phyloP scores from a whole-genome alignment of 2,329 filamentous ascomycete genomes.

The Stagonosporopsis chrysanthemi region DNA sequence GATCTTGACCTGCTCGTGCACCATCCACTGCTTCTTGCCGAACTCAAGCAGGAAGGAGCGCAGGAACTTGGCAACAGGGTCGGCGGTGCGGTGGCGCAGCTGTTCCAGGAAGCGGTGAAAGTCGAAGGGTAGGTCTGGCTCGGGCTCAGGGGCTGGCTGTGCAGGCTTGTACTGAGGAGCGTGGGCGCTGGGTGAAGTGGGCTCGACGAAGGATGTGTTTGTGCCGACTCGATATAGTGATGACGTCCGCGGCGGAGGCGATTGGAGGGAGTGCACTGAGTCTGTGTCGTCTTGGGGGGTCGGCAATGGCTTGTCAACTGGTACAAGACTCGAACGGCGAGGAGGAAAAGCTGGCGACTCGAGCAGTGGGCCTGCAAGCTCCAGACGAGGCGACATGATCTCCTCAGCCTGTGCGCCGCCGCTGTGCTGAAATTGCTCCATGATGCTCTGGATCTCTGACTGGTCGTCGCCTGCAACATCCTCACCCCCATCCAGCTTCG shows the following conservation, averaged over 20 bases:
- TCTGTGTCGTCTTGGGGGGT: constrained; percentile 33
- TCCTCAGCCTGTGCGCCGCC: constrained; percentile 77
- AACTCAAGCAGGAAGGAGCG: constrained; percentile 95
- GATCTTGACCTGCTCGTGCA: constrained; percentile 99
- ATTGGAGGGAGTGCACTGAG: constrained; percentile 34
- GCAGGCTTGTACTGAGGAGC: constrained; percentile 64
- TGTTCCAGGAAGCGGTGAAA: constrained; percentile 98
- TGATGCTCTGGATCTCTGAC: constrained; percentile 94
- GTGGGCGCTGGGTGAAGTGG: constrained; percentile 44
- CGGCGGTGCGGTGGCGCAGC: constrained; percentile 93
- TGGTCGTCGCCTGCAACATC: constrained; percentile 66
- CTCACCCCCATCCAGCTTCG: constrained; percentile 52
- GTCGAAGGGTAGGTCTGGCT: constrained; percentile 89
- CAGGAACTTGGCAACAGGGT: constrained; percentile 93
- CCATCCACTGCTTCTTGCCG: constrained; percentile 98
- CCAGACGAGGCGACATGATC: constrained; percentile 89
- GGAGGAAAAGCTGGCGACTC: constrained; percentile 75
- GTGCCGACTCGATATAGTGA: constrained; percentile 45
- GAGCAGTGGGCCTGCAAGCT: constrained; percentile 80
- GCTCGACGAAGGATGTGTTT: constrained; percentile 41
- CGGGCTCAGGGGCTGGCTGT: constrained; percentile 64
- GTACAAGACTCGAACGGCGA: constrained; percentile 85
- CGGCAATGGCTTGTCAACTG: constrained; percentile 58
- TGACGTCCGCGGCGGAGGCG: constrained; percentile 46
- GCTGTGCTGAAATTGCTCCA: constrained; percentile 89